Evolutionary conservation across 2,329 filamentous ascomycete genomes (phyloP).

Genomic region (Pseudogymnoascus verrucosus): DNA sequence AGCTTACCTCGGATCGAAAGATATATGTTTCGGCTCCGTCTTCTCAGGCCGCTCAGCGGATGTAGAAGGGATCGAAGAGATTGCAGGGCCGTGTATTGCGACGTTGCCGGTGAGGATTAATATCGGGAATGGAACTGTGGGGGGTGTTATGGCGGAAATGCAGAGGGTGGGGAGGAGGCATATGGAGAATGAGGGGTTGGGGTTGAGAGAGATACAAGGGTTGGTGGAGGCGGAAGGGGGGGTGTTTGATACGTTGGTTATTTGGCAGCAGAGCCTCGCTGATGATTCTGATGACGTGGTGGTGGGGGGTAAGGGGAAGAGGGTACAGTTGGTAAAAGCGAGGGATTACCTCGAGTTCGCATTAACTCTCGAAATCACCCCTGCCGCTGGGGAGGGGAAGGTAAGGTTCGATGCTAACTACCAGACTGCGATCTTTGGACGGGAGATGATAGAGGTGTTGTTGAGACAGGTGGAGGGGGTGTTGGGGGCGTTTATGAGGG

Average conservation of each 20-base stretch:
- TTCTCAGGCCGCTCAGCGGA: slow-evolving; percentile 67
- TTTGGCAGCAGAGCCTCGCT: slow-evolving; percentile 71
- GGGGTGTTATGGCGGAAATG: slow-evolving; percentile 54
- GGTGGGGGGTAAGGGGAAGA: slow-evolving; percentile 12
- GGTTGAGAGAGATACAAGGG: slow-evolving; percentile 63
- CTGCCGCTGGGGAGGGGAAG: slow-evolving; percentile 23
- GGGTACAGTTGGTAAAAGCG: slow-evolving; percentile 49
- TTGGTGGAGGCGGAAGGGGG: slow-evolving; percentile 33
- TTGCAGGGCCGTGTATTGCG: slow-evolving; percentile 73
- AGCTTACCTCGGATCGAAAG: slow-evolving; percentile 53
- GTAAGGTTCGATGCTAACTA: slow-evolving; percentile 48
- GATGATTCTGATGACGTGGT: slow-evolving; percentile 5
- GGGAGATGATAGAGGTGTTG: slow-evolving; percentile 47
- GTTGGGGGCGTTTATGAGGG: slow-evolving; percentile 31
- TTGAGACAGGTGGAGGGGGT: slow-evolving; percentile 53
- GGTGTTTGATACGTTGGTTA: slow-evolving; percentile 69
- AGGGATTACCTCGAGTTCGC: slow-evolving; percentile 69
- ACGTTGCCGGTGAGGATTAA: slow-evolving; percentile 66
- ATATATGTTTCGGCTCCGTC: slow-evolving; percentile 70
- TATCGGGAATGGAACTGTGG: slow-evolving; percentile 38
- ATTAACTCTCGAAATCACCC: slow-evolving; percentile 73
- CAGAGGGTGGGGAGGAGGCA: slow-evolving; percentile 59
- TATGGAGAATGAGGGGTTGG: slow-evolving; percentile 54
- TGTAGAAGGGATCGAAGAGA: slow-evolving; percentile 58
- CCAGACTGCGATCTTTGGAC: slow-evolving; percentile 44